Evolutionary conservation across 257 asterid genomes (phyloP), one percentile per base, ranked within the genome.

Genomic region (Ajuga chamaepitys): DNA sequence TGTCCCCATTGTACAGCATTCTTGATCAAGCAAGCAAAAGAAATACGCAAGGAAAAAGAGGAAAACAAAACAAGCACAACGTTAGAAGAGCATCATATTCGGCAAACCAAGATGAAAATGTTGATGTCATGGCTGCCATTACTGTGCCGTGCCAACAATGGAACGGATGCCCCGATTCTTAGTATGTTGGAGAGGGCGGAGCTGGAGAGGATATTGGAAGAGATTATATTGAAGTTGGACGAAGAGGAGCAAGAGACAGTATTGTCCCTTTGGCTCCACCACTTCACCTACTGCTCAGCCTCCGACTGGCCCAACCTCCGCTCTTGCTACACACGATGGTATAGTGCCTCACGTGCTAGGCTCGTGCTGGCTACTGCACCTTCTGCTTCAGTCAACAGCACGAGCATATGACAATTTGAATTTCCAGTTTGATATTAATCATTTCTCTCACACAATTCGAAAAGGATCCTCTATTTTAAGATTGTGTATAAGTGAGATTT

Each of bases 241-340:
- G 75, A 72, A n/a, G 83, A 74, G 35, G 97, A 92, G 81, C 98
- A 89, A 72, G 98, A 92, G 55, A 77, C 68, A 34, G 96, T 92
- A 10, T 58, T 92, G 62, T 84, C 97, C 30, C 85, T 87, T 7
- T 92, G 98, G 98, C 89, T 92, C 54, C 95, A 92, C 68, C 94
- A 92, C 71, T 92, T 79, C 87, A 87, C 95, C 20, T 72, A 78
- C 60, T 89, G 96, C 63, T 77, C 96, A 11, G 73, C 86, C 62
- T 85, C 96, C 22, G 97, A 92, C 30, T 92, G 98, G 98, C 98
- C 97, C 32, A 89, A 92, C 51, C 96, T 89, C 64, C 96, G 78
- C 5, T 63, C 75, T 5, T 83, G 85, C 79, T 92, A 87, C 70
- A 78, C 86, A 10, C 81, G 75, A 14, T 92, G 98, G 98, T 84